Conservation (phyloP, 2,329 filamentous ascomycete species). For the Aspergillus quadrilineatus region DNA sequence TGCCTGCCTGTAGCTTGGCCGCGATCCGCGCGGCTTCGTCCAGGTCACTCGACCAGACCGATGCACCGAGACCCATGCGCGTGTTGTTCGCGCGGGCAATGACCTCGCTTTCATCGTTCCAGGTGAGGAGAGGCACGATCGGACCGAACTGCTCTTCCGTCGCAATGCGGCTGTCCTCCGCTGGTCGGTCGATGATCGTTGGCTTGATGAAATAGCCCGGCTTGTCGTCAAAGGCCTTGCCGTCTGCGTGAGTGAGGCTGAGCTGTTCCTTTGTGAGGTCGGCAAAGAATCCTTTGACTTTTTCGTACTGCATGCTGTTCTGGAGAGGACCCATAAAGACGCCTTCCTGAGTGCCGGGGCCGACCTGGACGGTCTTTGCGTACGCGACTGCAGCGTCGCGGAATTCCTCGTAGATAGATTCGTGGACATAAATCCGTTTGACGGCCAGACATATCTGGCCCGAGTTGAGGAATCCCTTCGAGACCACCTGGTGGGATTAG, state of each 20-base stretch:
- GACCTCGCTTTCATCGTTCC: slow-evolving; percentile 61
- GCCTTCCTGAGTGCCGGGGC: slow-evolving; percentile 41
- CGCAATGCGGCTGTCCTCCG: slow-evolving; percentile 57
- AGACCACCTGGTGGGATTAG: slow-evolving; percentile 37
- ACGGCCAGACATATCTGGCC: slow-evolving; percentile 58
- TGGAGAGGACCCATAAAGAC: slow-evolving; percentile 61
- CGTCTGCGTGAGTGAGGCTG: slow-evolving; percentile 53
- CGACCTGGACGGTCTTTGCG: slow-evolving; percentile 44
- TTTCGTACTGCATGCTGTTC: slow-evolving; percentile 65
- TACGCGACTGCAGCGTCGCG: slow-evolving; percentile 47
- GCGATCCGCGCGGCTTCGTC: slow-evolving; percentile 54
- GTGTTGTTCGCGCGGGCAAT: slow-evolving; percentile 56
- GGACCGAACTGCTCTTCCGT: slow-evolving; percentile 64
- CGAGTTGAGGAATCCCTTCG: slow-evolving; percentile 53
- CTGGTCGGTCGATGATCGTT: slow-evolving; percentile 60
- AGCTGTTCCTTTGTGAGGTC: slow-evolving; percentile 57
- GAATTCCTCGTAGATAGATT: slow-evolving; percentile 59
- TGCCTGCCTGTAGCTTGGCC: slow-evolving; percentile 56
- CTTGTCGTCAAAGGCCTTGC: slow-evolving; percentile 35
- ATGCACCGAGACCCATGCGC: slow-evolving; percentile 57
- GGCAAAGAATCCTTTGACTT: slow-evolving; percentile 56
- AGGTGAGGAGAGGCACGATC: slow-evolving; percentile 62
- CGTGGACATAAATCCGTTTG: slow-evolving; percentile 63
- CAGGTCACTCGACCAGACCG: slow-evolving; percentile 58
- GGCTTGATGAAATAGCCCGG: slow-evolving; percentile 60